phyloP scores from a whole-genome alignment of 148 eudicot genomes.

The Cornus controversa region DNA sequence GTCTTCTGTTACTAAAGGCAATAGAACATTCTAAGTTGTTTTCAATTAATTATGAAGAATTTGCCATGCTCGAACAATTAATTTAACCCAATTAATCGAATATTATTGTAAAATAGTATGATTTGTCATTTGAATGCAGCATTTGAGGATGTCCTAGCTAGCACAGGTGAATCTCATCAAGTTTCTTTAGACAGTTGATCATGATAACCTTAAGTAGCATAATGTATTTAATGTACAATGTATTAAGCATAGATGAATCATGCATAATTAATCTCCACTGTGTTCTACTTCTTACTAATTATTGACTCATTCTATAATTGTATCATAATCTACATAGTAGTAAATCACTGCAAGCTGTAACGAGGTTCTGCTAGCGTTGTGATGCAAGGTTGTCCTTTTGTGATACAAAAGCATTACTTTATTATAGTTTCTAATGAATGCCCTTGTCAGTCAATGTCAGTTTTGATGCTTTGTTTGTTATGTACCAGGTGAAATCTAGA shows the following conservation, averaged over 20 bases:
- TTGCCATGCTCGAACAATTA: not conserved
- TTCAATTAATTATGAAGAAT: too few relatives aligned
- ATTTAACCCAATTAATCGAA: not conserved
- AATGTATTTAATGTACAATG: not conserved
- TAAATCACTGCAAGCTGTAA: not conserved
- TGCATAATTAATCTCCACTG: not conserved
- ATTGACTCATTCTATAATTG: not conserved
- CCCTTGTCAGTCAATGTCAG: conserved; percentile 34
- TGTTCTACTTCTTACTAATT: not conserved
- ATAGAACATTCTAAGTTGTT: not conserved
- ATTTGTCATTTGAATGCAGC: not conserved
- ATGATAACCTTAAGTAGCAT: not conserved
- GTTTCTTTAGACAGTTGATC: not conserved
- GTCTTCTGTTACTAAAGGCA: not conserved
- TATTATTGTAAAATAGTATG: too few relatives aligned
- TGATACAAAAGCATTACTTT: conserved; percentile 9
- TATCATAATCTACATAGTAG: not conserved
- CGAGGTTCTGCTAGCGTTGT: not conserved
- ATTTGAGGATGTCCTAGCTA: too few relatives aligned
- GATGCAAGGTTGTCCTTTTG: not conserved
- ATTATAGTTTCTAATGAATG: conserved; percentile 32
- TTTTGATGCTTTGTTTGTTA: conserved; percentile 25
- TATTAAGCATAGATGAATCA: not conserved
- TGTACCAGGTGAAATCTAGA: conserved; percentile 83
- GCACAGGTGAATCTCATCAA: conserved; percentile 12